Conservation (phyloP, 306 rosid species). For the Astragalus membranaceus region DNA sequence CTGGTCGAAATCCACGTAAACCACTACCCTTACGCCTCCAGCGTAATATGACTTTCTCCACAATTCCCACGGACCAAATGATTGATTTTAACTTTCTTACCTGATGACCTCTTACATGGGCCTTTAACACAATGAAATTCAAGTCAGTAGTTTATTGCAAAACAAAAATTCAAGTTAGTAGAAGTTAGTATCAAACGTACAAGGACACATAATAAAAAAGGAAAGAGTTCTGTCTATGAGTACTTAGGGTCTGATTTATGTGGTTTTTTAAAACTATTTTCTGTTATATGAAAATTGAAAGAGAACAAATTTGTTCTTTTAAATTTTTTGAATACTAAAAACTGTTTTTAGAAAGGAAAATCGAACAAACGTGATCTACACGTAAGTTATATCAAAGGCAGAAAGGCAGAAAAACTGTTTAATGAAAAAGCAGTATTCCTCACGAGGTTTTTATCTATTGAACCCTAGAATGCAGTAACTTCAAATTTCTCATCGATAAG, state of each 20-base stretch:
- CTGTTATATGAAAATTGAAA: too few species aligned
- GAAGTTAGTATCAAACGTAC: neutral
- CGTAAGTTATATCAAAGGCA: neutral
- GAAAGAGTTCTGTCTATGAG: neutral
- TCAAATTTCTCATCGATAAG: neutral
- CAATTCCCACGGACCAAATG: conserved; percentile 82
- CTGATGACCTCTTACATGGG: conserved; percentile 93
- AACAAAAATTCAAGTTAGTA: conserved; percentile 30
- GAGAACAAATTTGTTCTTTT: too few species aligned
- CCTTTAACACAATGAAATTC: conserved; percentile 44
- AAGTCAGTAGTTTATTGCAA: conserved; percentile 22
- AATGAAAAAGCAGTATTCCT: neutral
- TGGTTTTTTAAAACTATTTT: too few species aligned
- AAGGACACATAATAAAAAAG: neutral
- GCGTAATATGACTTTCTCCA: conserved; percentile 78
- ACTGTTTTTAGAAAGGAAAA: too few species aligned
- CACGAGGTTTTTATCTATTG: neutral
- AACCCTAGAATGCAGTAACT: neutral
- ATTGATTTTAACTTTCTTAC: conserved; percentile 69
- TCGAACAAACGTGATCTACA: neutral
- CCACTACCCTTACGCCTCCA: conserved; percentile 95
- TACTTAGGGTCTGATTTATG: neutral
- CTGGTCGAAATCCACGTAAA: conserved; percentile 67
- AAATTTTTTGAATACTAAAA: too few species aligned
- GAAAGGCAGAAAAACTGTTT: neutral